A percentile compares a stretch with the other conserved stretches of the same genome.
Evolutionary conservation across 768 basidiomycete genomes (phyloP).

Genomic region (Mycena alexandri): DNA sequence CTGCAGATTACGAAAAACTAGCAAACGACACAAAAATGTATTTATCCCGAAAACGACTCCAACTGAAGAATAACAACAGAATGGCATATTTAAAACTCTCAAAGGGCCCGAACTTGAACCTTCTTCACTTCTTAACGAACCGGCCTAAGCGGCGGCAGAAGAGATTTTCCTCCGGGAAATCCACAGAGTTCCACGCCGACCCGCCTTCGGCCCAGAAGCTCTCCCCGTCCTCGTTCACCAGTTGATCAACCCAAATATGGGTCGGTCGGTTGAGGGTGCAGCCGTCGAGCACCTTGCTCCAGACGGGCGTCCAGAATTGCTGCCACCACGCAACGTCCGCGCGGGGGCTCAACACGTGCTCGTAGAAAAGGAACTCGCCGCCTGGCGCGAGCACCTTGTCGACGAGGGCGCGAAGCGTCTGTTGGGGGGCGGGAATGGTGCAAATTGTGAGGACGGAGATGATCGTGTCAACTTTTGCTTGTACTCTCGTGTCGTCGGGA

Average conservation of each 20-base stretch:
- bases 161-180: slow-evolving; percentile 59
- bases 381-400: slow-evolving; percentile 70
- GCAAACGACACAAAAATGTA: no score
- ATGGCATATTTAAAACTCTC: neutral
- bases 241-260: slow-evolving; percentile 58
- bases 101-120: no score
- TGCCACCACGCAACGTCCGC: slow-evolving; percentile 79
- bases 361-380: slow-evolving; percentile 74
- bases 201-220: slow-evolving; percentile 64
- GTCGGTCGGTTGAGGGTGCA: slow-evolving; percentile 73
- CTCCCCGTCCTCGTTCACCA: slow-evolving; percentile 45
- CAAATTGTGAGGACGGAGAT: slow-evolving; percentile 76
- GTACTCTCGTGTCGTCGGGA: neutral
- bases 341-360: slow-evolving; percentile 71
- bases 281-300: slow-evolving; percentile 70
- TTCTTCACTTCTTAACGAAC: slow-evolving; percentile 59
- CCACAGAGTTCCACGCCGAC: slow-evolving; percentile 57
- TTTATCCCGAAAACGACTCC: no score
- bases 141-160: slow-evolving; percentile 71
- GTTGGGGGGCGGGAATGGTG: slow-evolving; percentile 68
- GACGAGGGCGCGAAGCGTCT: slow-evolving; percentile 60
- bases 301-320: slow-evolving; percentile 76
- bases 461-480: slow-evolving; percentile 64
- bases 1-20: no score
- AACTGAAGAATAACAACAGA: no score